Percentiles rank a stretch among this genome's conserved stretches.
phyloP scores from a whole-genome alignment of 768 basidiomycete species.

The Mycena leptocephala region DNA sequence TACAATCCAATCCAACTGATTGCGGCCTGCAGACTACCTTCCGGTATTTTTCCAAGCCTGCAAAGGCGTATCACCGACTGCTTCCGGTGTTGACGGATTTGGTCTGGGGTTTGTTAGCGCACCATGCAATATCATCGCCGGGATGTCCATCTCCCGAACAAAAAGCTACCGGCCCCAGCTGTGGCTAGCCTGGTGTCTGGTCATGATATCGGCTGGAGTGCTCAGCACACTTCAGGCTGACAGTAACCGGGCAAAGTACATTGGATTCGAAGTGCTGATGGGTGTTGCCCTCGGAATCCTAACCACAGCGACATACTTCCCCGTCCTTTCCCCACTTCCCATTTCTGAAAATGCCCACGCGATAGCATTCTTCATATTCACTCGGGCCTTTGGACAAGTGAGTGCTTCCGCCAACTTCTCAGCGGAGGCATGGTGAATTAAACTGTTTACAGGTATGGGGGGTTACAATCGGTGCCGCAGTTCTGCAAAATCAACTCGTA shows the following conservation, averaged over 20 bases:
- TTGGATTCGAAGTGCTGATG: constrained; percentile 42
- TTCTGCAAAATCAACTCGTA: constrained; percentile 68
- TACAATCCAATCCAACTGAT: too few species aligned
- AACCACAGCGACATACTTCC: constrained; percentile 51
- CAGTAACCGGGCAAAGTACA: constrained; percentile 24
- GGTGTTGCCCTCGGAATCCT: constrained; percentile 42
- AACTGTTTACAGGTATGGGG: constrained; percentile 62
- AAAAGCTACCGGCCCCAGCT: constrained; percentile 33
- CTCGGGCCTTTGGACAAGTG: constrained; percentile 54
- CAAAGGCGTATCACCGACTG: constrained; percentile 48
- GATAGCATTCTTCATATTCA: constrained; percentile 60
- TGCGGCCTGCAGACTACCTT: constrained; percentile 54
- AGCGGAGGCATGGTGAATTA: too few species aligned
- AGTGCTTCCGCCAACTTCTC: constrained; percentile 9
- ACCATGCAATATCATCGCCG: constrained; percentile 42
- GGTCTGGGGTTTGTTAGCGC: constrained; percentile 12
- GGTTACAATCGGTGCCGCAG: constrained; percentile 63
- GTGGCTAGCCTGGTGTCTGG: not conserved
- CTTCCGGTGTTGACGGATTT: constrained; percentile 53
- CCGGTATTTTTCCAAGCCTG: constrained; percentile 63
- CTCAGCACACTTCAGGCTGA: constrained; percentile 29
- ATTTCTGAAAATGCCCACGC: constrained; percentile 59
- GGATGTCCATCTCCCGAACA: constrained; percentile 43
- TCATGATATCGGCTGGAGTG: not conserved
- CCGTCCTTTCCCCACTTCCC: constrained; percentile 61